Evolutionary conservation across 2,329 filamentous ascomycete genomes (phyloP), one percentile per base, ranked within the genome.

Genomic region (Endocalyx cinctus): DNA sequence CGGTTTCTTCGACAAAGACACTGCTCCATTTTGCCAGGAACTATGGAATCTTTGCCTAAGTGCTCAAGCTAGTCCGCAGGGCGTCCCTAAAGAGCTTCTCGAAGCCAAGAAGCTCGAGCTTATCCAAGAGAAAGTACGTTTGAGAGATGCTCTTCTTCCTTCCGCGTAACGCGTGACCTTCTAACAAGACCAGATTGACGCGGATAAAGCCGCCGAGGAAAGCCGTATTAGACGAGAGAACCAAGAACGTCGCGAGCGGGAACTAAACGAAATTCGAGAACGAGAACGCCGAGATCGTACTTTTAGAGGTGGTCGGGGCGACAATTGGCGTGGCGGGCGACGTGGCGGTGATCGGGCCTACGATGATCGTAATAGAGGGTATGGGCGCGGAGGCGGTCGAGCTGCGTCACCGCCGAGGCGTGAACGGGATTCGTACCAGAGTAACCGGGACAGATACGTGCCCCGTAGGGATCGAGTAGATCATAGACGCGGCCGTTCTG

Each of bases 61-160:
- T 59, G 92, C 88, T 8, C 92, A 98, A 60, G 70, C 75, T 25
- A 95, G 82, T 57, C 80, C 87, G 0, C 84, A 92, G 56, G 92
- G 92, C 34, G 88, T 98, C 10, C 90, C 92, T 0, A 90, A 94
- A 60, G 89, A 96, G 61, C 71, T 98, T 26, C 67, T 98, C 3
- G 92, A 98, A 58, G 89, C 90, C 1, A 98, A 98, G 70, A 98
- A 97, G 64, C 67, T 86, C 27, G 92, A 98, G 62, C 69, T 98
- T 29, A 87, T 92, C 42, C 87, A 96, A 62, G 88, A 96, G 63
- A 94, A 94, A 82, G 90, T 94, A 59, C 20, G 29, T 39, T 48
- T n/a, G n/a, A n/a, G n/a, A n/a, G n/a, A n/a, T n/a, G n/a, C n/a
- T n/a, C n/a, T n/a, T n/a, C n/a, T n/a, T n/a, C n/a, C n/a, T n/a